Base-by-base conservation (phyloP, 805 yeast genomes). In the Kregervanrija delftensis region DNA sequence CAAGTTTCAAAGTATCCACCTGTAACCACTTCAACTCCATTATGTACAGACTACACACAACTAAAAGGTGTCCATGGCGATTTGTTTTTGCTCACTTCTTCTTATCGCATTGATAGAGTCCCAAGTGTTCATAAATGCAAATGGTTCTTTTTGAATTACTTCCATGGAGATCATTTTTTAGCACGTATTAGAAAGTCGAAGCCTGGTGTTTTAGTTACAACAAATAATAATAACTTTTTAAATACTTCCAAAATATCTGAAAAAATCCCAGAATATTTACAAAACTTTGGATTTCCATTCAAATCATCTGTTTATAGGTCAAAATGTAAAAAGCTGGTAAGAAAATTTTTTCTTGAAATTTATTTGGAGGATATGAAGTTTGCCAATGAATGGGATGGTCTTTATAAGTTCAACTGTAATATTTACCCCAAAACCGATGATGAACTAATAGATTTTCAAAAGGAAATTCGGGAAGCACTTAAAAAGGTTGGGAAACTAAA, bases 141-240 rank as follows among this genome's bases (percentile, higher is more conserved):
- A 17, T 56, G 50, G 41, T 63, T 62, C 37, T 13, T 39, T 3
- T 12, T 61, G 11, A 28, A 32, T 5, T 65, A 48, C 43, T 57
- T 51, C 44, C 61, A 56, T 12, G 42, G 47, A 13, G 14, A 40
- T 1, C 58, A 57, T 39, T 57, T 43, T 35, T 3, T 60, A 15
- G 59, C 60, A 1, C 49, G 47, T 37, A 52, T 57, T 5, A 43
- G 67, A n/a, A 65, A 65, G 40, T 59, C 67, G 0, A 54, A 48
- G 16, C 70, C 70, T 1, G 64, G 61, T 0, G 11, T 63, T 1
- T 32, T 57, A 35, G 38, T 61, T 8, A 16, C 44, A 43, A 68
- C 73, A 22, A 69, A 69, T 30, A 74, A 72, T 52, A 71, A 65
- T 30, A 68, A 69, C 49, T 36, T 48, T 3, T 51, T 59, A 42